These are phyloP conservation scores for Themeda triandra DNA, from an alignment of 176 grass and related monocot species.

Conservation along the genomic window DNA sequence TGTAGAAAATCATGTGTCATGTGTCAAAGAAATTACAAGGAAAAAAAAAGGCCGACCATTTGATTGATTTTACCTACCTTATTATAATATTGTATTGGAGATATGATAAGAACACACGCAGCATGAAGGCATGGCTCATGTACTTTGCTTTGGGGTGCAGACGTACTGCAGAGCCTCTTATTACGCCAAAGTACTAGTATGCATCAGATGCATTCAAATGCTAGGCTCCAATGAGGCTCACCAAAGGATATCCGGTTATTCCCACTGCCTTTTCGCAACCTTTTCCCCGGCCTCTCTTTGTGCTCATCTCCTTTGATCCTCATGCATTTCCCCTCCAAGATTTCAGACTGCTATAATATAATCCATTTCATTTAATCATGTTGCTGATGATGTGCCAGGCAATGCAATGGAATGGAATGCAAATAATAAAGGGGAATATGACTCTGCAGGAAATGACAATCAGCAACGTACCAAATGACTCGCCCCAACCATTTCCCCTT, in stretches of 20 bases:
- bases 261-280: constrained; percentile 58
- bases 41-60: neutral
- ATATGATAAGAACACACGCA: neutral
- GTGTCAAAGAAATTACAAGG: neutral
- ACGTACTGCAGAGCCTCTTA: constrained; percentile 14
- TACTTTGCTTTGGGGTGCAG: constrained; percentile 43
- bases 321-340: constrained; percentile 25
- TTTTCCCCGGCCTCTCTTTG: constrained; percentile 32
- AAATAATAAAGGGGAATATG: constrained; percentile 27
- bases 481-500: constrained; percentile 33
- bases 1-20: neutral
- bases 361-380: neutral
- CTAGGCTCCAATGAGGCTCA: constrained; percentile 57
- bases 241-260: constrained; percentile 65
- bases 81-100: neutral
- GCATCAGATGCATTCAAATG: constrained; percentile 74
- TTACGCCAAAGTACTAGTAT: constrained; percentile 30
- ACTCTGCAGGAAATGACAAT: constrained; percentile 46
- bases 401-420: neutral
- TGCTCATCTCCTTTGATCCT: constrained; percentile 43
- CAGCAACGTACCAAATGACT: constrained; percentile 49
- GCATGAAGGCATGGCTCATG: constrained; percentile 8
- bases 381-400: constrained; percentile 39
- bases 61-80: constrained; percentile 40
- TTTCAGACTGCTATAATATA: constrained; percentile 35